Evolutionary conservation across 2,329 filamentous ascomycete species (phyloP), one percentile per base, ranked within the genome.

Genomic region (Shiraia sp.): DNA sequence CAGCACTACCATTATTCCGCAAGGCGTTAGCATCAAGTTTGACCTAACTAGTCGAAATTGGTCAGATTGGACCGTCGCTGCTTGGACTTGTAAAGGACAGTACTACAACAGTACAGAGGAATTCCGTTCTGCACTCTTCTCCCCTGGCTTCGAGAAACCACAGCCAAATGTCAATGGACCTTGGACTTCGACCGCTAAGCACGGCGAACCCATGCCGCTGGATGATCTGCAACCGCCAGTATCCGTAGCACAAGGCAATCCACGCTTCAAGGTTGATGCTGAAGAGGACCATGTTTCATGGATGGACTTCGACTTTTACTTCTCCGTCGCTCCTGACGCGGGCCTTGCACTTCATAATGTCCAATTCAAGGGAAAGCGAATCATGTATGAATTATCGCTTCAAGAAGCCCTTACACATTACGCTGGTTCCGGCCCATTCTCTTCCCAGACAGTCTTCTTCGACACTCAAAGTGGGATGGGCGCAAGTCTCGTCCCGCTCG

Each of bases 371-470:
- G 77, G 76, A n/a, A 70, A 79, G 44, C 68, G 77, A 6, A 59
- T 83, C 6, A 63, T 82, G 9, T 82, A 81, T 42, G 79, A 82
- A 46, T 66, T 83, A 1, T 49, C 74, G 2, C 62, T 82, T 0
- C 76, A 82, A 55, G 79, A 82, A 58, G 78, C 79, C 0, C 60
- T 80, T 6, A 74, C 78, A 1, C 75, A 79, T 38, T 80, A 80
- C 40, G 74, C 76, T 1, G 71, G 75, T 4, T 71, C 69, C 29
- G 75, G 79, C 34, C 78, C 76, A 0, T 57, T 72, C 2, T 71
- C 74, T 50, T 72, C 72, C 1, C 71, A 71, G 12, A 74, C 71
- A 0, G 62, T 71, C 0, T 79, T 77, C 45, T 67, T 78, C 5
- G 78, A 80, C 46, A 68, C 64, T 0, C 73, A 68, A 32, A 76